Evolutionary conservation across 164 flowering plant species (phyloP).

Genomic region (Liquidambar formosana): DNA sequence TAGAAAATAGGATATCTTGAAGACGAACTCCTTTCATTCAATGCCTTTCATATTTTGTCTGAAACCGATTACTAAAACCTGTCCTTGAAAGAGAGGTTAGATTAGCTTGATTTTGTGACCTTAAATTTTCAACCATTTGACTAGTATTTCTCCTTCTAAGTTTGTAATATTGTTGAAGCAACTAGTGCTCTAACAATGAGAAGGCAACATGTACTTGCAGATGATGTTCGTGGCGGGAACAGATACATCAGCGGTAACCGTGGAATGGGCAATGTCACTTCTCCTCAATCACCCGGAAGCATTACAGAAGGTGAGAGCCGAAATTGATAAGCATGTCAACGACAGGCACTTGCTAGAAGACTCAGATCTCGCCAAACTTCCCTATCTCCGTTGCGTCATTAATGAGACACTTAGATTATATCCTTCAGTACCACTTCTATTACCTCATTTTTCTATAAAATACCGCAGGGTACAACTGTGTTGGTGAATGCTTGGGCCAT

Average conservation of each 20-base stretch:
- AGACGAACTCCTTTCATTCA: no score
- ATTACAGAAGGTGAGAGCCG: slow-evolving; percentile 29
- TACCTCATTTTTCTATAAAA: slow-evolving; percentile 44
- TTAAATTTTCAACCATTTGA: no score
- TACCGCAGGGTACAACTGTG: slow-evolving; percentile 45
- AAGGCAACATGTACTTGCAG: slow-evolving; percentile 25
- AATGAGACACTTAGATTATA: slow-evolving; percentile 46
- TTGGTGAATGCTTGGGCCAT: slow-evolving; percentile 48
- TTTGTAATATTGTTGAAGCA: no score
- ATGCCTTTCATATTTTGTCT: no score
- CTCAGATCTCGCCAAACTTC: slow-evolving; percentile 35
- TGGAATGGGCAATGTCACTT: slow-evolving; percentile 55
- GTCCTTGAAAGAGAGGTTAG: no score
- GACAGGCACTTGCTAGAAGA: slow-evolving; percentile 39
- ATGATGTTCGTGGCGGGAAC: slow-evolving; percentile 41
- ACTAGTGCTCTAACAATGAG: no score
- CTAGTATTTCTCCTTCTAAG: no score
- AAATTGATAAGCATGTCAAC: slow-evolving; percentile 38
- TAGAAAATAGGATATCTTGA: no score
- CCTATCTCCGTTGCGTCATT: slow-evolving; percentile 37
- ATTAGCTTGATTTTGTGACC: no score
- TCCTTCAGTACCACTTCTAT: slow-evolving; percentile 43
- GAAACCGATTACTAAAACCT: no score
- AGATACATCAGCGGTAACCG: slow-evolving; percentile 35
- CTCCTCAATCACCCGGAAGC: slow-evolving; percentile 39